These are phyloP conservation scores for Pontederia paniculata DNA, from an alignment of 176 grass and related monocot species.

Conservation along the genomic window DNA sequence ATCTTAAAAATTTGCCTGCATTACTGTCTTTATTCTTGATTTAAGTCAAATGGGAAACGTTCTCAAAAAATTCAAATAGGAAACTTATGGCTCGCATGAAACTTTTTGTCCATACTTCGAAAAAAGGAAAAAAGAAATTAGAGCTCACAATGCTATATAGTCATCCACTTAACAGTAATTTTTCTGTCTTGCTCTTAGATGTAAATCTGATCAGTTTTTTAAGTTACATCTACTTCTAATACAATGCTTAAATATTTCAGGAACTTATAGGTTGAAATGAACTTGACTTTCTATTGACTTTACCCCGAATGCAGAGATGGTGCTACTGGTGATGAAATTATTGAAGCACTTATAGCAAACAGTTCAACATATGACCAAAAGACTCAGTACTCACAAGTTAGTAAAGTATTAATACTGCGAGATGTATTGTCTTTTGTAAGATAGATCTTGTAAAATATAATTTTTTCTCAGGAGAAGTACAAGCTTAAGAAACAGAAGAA, in stretches of 20 bases:
- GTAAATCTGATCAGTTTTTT: no score
- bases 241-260: not conserved
- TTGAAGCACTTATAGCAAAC: slow-evolving; percentile 88
- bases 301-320: slow-evolving; percentile 40
- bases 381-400: slow-evolving; percentile 79
- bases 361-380: slow-evolving; percentile 81
- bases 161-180: no score
- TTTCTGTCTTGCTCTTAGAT: no score
- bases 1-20: no score
- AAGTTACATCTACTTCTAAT: no score
- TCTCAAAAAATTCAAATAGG: no score
- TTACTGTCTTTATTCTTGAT: no score
- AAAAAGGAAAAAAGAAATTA: no score
- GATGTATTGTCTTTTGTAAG: not conserved
- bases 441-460: not conserved
- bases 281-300: not conserved
- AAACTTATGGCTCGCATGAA: no score
- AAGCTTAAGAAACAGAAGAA: slow-evolving; percentile 99
- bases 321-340: slow-evolving; percentile 63
- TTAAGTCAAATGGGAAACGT: no score
- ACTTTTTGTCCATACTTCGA: no score
- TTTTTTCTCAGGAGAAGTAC: slow-evolving; percentile 69
- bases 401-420: not conserved
- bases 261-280: not conserved
- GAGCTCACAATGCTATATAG: no score